Evolutionary conservation across 192 early-diverging fungal species (phyloP).

Genomic region (Linnemannia exigua): DNA sequence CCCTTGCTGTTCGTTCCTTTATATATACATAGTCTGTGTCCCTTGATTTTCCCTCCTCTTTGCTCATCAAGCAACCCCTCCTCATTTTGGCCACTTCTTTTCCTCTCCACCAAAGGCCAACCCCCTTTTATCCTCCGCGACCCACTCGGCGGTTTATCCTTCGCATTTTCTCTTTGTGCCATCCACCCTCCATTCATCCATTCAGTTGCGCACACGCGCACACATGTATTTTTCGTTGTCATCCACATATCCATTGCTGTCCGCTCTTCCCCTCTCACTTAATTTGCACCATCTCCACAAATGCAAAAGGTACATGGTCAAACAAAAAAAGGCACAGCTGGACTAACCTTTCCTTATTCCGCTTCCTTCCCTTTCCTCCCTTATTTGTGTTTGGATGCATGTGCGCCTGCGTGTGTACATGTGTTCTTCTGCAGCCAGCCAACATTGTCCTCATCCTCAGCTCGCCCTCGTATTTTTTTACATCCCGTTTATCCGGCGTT

Average conservation of each 20-base stretch:
- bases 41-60: background rate
- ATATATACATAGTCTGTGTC: background rate
- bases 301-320: background rate
- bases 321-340: conserved; percentile 22
- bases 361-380: background rate
- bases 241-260: background rate
- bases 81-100: background rate
- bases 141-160: background rate
- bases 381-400: background rate
- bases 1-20: background rate
- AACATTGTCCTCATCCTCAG: background rate
- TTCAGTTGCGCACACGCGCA: no score
- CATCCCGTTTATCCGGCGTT: background rate
- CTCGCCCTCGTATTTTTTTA: background rate
- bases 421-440: background rate
- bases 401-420: background rate
- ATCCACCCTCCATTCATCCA: background rate
- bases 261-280: background rate
- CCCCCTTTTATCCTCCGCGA: background rate
- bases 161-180: background rate
- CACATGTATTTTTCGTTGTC: background rate
- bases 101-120: background rate
- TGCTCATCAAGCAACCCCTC: background rate
- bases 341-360: conserved; percentile 28
- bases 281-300: background rate